Percentiles rank a stretch among this genome's conserved stretches.
Evolutionary conservation across 306 rosid species (phyloP).

Genomic region (Gastrolobium bilobum): DNA sequence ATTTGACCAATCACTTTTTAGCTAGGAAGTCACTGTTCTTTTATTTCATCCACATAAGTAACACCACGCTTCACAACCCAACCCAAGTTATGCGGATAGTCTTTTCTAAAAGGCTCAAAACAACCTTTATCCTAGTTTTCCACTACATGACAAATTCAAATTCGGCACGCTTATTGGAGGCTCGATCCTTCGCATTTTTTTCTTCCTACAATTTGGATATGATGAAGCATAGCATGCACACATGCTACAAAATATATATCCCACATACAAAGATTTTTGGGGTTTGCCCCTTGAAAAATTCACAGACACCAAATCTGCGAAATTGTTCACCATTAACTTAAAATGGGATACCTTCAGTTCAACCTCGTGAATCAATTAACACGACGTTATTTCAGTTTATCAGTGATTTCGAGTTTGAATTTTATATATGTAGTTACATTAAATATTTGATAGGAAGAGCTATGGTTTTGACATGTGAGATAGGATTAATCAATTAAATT

Average conservation of each 20-base stretch:
- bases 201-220: conserved; percentile 34
- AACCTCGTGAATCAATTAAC: no score
- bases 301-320: conserved; percentile 4
- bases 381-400: no score
- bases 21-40: conserved; percentile 27
- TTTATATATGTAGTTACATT: no score
- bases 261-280: background rate
- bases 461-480: no score
- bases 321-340: background rate
- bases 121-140: conserved; percentile 45
- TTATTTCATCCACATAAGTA: conserved; percentile 29
- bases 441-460: no score
- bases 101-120: conserved; percentile 47
- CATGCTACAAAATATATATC: background rate
- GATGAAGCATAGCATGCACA: background rate
- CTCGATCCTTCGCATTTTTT: conserved; percentile 26
- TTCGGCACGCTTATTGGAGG: conserved; percentile 44
- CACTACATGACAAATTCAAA: conserved; percentile 55
- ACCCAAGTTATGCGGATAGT: conserved; percentile 50
- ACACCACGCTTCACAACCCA: conserved; percentile 22
- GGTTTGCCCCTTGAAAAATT: conserved; percentile 2
- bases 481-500: no score
- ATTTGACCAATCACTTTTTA: background rate
- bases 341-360: background rate
- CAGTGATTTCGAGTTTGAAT: no score